Evolutionary conservation across 257 asterid genomes (phyloP), one percentile per base, ranked within the genome.

Genomic region (Oldenlandia corymbosa): DNA sequence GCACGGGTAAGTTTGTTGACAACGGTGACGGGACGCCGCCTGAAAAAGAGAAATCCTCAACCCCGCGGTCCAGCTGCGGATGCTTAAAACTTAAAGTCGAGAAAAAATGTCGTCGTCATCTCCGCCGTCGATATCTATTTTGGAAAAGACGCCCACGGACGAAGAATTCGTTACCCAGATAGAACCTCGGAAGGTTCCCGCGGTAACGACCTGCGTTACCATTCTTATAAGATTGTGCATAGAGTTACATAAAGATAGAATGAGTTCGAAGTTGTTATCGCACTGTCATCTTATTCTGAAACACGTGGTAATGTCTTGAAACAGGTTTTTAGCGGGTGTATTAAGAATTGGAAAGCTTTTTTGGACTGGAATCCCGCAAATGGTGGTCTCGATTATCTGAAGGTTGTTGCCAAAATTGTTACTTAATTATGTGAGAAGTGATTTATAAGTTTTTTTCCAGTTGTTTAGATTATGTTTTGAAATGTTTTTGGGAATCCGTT

Each of bases 381-480:
- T 78, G 97, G 93, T 55, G 96, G 99, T 66, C 86, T 93, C 60
- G 84, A 83, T 50, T 90, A 90, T 78, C 77, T 93, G 85, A 89
- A 80, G 93, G 96, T 85, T 30, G 62, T 62, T 23, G 58, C 41
- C 30, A 41, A 30, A 36, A 64, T 73, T 58, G 13, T 57, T 56
- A n/a, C n/a, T n/a, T n/a, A n/a, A n/a, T n/a, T n/a, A n/a, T 20
- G 12, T 34, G 39, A 34, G 9, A 3, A 34, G 6, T 47, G 14
- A 2, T 3, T 14, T 39, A 23, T n/a, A 7, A 10, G 7, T 55
- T 31, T 28, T 4, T 7, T 62, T 47, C 3, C 24, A 4, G 5
- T 61, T 0, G n/a, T n/a, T n/a, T n/a, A n/a, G n/a, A n/a, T n/a
- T n/a, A n/a, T n/a, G n/a, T n/a, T n/a, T n/a, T n/a, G n/a, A n/a